Evolutionary conservation across 2,329 filamentous ascomycete genomes (phyloP), one percentile per base, ranked within the genome.

Genomic region (Cytospora piceicola): DNA sequence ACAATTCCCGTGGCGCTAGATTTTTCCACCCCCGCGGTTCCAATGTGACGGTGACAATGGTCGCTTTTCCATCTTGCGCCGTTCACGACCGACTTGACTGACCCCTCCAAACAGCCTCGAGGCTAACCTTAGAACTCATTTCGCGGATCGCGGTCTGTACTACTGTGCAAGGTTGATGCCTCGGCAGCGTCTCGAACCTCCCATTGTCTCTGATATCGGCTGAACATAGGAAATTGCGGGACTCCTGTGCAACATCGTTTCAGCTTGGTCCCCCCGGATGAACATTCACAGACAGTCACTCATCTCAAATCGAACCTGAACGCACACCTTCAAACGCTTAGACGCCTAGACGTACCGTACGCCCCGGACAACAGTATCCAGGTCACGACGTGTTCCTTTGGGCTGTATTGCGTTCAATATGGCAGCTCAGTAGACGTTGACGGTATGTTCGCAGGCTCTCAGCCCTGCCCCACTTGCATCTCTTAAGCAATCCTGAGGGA

Each of bases 181-280:
- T 34, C 56, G 24, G 24, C 59, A 63, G 55, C 58, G 53, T 42
- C 62, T 61, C 58, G 30, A 61, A 54, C 54, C 42, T 61, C 58
- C 62, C 29, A 39, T 52, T 67, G 65, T 67, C 62, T 67, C 62
- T 67, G 34, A 58, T n/a, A 65, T 59, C 52, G 62, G 24, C 58
- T 62, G 53, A 56, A 49, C 57, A 65, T 62, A 58, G 53, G 58
- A 65, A 67, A 67, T 67, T 67, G 65, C 63, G 65, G 46, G 39
- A 56, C 34, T 58, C 54, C 58, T 67, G 65, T 67, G 58, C 65
- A 58, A 67, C 65, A 24, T 22, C 32, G 34, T 42, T 22, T 56
- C 59, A 68, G 63, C 66, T 63, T 30, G 53, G 51, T 53, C 58
- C 30, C 30, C 30, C 58, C 24, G 20, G 49, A 32, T 11, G 58